A percentile compares a stretch with the other conserved stretches of the same genome.
These are phyloP conservation scores for Kwoniella sp. DNA, from an alignment of 768 basidiomycete species.

Conservation along the genomic window DNA sequence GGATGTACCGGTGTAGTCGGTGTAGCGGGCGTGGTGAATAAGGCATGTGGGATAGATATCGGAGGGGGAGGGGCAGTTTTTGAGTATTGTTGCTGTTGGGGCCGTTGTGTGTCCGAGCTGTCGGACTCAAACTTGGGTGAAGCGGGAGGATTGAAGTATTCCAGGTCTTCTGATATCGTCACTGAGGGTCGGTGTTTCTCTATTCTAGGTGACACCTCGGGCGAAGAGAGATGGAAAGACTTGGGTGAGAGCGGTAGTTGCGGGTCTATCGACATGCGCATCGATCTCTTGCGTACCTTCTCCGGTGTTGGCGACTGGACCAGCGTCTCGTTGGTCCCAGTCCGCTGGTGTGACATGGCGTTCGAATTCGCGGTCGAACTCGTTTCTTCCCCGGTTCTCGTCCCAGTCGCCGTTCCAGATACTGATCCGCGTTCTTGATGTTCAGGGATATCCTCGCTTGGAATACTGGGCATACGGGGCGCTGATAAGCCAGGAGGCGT, in stretches of 20 bases:
- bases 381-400: neutral
- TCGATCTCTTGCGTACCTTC: neutral
- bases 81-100: neutral
- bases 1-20: neutral
- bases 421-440: neutral
- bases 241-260: slow-evolving; percentile 16
- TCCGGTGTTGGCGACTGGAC: neutral
- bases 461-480: slow-evolving; percentile 18
- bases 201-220: slow-evolving; percentile 13
- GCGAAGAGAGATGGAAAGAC: slow-evolving; percentile 5
- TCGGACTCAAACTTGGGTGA: neutral
- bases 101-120: neutral
- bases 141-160: neutral
- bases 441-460: slow-evolving; percentile 9
- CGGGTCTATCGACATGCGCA: neutral
- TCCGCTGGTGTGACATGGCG: neutral
- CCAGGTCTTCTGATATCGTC: slow-evolving; percentile 5
- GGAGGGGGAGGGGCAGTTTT: neutral
- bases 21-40: neutral
- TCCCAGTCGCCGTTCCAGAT: neutral
- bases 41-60: neutral
- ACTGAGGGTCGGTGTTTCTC: slow-evolving; percentile 16
- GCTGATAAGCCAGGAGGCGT: slow-evolving; percentile 13
- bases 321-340: neutral
- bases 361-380: neutral